phyloP scores from a whole-genome alignment of 352 stramenopile species.

The Phytophthora uliginosa region DNA sequence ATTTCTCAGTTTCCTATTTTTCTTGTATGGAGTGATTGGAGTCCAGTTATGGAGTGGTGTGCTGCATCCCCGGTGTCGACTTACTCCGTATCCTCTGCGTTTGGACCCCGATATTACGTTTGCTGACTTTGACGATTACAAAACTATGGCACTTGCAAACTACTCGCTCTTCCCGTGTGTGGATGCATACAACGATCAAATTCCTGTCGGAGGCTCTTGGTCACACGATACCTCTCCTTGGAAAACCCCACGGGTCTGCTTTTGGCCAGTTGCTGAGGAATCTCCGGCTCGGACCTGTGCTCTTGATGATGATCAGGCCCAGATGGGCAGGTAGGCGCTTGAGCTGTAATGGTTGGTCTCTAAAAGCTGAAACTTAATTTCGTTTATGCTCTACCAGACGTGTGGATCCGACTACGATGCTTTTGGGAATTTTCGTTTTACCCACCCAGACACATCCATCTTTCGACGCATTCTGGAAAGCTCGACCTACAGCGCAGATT shows the following conservation, averaged over 20 bases:
- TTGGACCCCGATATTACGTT: slow-evolving; percentile 51
- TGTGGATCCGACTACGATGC: slow-evolving; percentile 76
- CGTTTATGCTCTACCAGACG: slow-evolving; percentile 30
- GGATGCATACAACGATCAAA: slow-evolving; percentile 39
- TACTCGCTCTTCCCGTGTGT: slow-evolving; percentile 45
- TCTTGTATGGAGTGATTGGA: slow-evolving; percentile 87
- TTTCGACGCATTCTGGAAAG: slow-evolving; percentile 44
- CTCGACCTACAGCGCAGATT: slow-evolving; percentile 70
- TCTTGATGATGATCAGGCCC: slow-evolving; percentile 39
- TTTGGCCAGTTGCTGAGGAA: slow-evolving; percentile 92
- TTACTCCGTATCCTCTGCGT: slow-evolving; percentile 75
- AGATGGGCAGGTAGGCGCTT: slow-evolving; percentile 36
- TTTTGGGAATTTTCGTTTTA: slow-evolving; percentile 76
- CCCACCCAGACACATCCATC: slow-evolving; percentile 49
- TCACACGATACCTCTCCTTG: slow-evolving; percentile 64
- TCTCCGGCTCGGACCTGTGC: slow-evolving; percentile 65
- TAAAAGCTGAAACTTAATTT: not conserved
- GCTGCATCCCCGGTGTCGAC: slow-evolving; percentile 68
- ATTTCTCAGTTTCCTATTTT: slow-evolving; percentile 88
- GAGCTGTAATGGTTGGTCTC: not conserved
- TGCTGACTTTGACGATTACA: slow-evolving; percentile 40
- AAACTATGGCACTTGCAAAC: slow-evolving; percentile 46
- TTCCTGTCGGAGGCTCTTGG: slow-evolving; percentile 52
- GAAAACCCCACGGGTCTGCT: slow-evolving; percentile 77
- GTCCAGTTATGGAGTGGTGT: slow-evolving; percentile 86